Conservation (phyloP, 441 rosid species). For the Sinapis alba region DNA sequence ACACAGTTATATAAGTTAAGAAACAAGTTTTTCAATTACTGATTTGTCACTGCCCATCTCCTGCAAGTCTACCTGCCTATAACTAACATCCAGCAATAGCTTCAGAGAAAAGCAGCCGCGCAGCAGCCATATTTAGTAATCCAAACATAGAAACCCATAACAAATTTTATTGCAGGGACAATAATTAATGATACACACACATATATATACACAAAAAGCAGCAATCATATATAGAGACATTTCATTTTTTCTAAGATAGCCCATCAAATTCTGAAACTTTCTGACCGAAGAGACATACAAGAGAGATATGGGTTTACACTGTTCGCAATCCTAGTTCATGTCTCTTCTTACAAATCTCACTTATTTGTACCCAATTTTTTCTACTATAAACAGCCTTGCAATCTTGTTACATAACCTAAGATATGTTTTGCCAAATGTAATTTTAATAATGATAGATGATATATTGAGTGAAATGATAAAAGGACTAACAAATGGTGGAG, state of each 20-base stretch:
- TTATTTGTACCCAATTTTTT: slow-evolving; percentile 13
- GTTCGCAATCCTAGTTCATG: slow-evolving; percentile 42
- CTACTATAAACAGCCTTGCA: slow-evolving; percentile 13
- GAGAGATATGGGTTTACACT: slow-evolving; percentile 42
- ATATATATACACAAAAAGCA: slow-evolving; percentile 8
- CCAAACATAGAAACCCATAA: slow-evolving; percentile 42
- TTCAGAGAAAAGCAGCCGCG: slow-evolving; percentile 35
- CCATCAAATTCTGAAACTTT: slow-evolving; percentile 36
- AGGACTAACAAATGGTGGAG: not conserved
- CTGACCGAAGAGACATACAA: slow-evolving; percentile 38
- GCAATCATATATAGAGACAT: slow-evolving; percentile 18
- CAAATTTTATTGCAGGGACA: slow-evolving; percentile 25
- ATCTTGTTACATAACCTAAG: slow-evolving; percentile 22
- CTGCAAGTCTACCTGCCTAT: slow-evolving; percentile 41
- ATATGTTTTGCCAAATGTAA: slow-evolving; percentile 28
- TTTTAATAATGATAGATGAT: not conserved
- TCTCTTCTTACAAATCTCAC: slow-evolving; percentile 37
- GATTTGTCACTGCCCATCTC: slow-evolving; percentile 42
- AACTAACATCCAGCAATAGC: slow-evolving; percentile 42
- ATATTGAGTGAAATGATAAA: not conserved
- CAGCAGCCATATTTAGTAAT: slow-evolving; percentile 43
- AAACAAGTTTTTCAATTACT: not conserved
- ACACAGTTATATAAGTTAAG: slow-evolving; percentile 20
- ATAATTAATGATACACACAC: slow-evolving; percentile 11
- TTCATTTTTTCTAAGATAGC: slow-evolving; percentile 36